phyloP scores from a whole-genome alignment of 2,329 filamentous ascomycete species.

The Exophiala lecanii-corni region DNA sequence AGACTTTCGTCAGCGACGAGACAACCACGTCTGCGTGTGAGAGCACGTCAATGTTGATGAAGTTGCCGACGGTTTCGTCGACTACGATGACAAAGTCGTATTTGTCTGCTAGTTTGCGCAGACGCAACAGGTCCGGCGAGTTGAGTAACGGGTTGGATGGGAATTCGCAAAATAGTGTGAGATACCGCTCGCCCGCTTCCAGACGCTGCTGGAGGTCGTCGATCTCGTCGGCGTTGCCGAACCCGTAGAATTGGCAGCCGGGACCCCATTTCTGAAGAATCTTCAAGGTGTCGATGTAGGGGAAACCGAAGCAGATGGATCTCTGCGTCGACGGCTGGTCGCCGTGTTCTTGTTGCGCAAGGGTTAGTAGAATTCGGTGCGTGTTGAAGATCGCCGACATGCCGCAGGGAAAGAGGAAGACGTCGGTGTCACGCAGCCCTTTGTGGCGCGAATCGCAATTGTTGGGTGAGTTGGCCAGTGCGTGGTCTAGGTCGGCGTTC shows the following conservation, averaged over 20 bases:
- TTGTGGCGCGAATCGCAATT: conserved; percentile 38
- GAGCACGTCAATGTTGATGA: conserved; percentile 90
- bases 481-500: conserved; percentile 62
- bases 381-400: conserved; percentile 95
- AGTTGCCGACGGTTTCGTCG: conserved; percentile 95
- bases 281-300: conserved; percentile 94
- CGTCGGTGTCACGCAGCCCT: conserved; percentile 75
- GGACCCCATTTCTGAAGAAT: conserved; percentile 91
- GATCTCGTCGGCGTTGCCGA: conserved; percentile 69
- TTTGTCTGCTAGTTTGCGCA: conserved; percentile 70
- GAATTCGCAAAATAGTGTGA: conserved; percentile 90
- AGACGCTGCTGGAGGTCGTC: conserved; percentile 76
- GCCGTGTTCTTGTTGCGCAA: conserved; percentile 50
- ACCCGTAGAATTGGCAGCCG: conserved; percentile 82
- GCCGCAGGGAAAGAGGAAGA: conserved; percentile 81
- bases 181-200: conserved; percentile 66
- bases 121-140: conserved; percentile 78
- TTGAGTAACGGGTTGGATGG: conserved; percentile 86
- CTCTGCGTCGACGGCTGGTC: conserved; percentile 43
- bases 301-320: conserved; percentile 93
- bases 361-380: conserved; percentile 67
- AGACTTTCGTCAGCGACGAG: conserved; percentile 93
- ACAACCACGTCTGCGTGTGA: conserved; percentile 87
- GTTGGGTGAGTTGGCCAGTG: conserved; percentile 42
- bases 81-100: conserved; percentile 88